Conservation (phyloP, 2,329 filamentous ascomycete genomes). For the Fusarium neocosmosporiellum region DNA sequence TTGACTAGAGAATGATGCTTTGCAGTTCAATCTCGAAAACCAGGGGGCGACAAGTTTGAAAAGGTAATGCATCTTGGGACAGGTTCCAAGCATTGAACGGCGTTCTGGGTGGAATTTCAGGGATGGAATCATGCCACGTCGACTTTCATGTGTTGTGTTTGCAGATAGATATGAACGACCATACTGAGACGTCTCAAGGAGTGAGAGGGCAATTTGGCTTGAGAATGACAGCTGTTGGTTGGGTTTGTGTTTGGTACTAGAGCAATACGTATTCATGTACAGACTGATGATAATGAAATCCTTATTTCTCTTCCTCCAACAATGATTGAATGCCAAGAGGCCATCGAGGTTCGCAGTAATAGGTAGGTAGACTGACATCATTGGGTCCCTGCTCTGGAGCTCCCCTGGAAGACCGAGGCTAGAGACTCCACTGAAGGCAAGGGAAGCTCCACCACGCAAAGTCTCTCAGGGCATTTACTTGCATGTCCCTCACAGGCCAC, state of each 20-base stretch:
- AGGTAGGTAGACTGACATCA: conserved; percentile 10
- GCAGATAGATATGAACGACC: conserved; percentile 39
- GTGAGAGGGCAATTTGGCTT: conserved; percentile 39
- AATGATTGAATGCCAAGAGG: not conserved
- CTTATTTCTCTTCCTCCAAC: not conserved
- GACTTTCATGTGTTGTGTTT: conserved; percentile 25
- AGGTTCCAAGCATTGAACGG: conserved; percentile 29
- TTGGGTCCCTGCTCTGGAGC: conserved; percentile 15
- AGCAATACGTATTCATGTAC: conserved; percentile 22
- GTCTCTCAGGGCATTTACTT: conserved; percentile 27
- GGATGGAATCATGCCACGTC: conserved; percentile 35
- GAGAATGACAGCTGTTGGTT: conserved; percentile 24
- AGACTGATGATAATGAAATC: conserved; percentile 29
- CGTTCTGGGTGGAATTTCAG: conserved; percentile 39
- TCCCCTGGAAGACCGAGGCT: conserved; percentile 14
- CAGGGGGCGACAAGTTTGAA: not conserved
- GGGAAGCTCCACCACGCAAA: conserved; percentile 40
- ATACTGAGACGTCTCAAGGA: conserved; percentile 38
- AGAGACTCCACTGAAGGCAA: conserved; percentile 23
- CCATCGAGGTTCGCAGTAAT: conserved; percentile 1
- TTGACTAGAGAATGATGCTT: conserved; percentile 16
- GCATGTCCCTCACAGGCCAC: conserved; percentile 34
- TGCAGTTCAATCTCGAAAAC: not conserved
- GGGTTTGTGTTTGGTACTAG: conserved; percentile 14
- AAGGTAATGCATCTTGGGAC: conserved; percentile 23